These are phyloP conservation scores for Stygiomarasmius scandens DNA, from an alignment of 1,284 basidiomycete species.

Conservation along the genomic window DNA sequence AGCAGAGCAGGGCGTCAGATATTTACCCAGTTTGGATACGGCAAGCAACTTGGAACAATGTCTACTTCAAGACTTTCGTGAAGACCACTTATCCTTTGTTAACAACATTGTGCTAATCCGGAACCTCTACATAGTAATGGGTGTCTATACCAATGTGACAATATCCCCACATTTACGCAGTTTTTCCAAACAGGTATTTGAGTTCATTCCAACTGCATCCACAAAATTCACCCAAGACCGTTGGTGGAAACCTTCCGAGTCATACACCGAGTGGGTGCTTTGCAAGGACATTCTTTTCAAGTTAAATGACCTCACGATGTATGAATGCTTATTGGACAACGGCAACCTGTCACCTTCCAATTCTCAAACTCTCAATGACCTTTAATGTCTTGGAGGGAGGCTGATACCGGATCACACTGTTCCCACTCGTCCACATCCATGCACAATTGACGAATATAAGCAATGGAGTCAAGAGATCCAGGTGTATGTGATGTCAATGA, in stretches of 20 bases:
- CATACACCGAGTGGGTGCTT: not conserved
- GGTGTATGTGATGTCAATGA: not conserved
- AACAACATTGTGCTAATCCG: not conserved
- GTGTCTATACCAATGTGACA: not conserved
- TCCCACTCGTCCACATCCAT: not conserved
- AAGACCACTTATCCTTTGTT: not conserved
- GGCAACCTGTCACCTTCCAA: not conserved
- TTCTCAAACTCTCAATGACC: not conserved
- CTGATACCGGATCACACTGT: not conserved
- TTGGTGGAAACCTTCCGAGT: not conserved
- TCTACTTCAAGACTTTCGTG: not conserved
- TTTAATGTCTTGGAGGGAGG: not conserved
- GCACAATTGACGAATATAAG: not conserved
- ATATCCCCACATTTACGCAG: not conserved
- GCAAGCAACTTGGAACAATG: not conserved
- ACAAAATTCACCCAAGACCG: not conserved
- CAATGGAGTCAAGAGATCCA: not conserved
- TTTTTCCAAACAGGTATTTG: not conserved
- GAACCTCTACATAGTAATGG: not conserved
- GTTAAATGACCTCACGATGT: not conserved
- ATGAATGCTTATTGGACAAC: not conserved
- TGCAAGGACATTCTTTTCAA: not conserved
- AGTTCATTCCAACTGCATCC: not conserved
- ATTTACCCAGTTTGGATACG: too few species aligned
- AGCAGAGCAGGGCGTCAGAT: too few species aligned